phyloP scores from a whole-genome alignment of 176 grass and related monocot genomes.

The Phragmites australis region DNA sequence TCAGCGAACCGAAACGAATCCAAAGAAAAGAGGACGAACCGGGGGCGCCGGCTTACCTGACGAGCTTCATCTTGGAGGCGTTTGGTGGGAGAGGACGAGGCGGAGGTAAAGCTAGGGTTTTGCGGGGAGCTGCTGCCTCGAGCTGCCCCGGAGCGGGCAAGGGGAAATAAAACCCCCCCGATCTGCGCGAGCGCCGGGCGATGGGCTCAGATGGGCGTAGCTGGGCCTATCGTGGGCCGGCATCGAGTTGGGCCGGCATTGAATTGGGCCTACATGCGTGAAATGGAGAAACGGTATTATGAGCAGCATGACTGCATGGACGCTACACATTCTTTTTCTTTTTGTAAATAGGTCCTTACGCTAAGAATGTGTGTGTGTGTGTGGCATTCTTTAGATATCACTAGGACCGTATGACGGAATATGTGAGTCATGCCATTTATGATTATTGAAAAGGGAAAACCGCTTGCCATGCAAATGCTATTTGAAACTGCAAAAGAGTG shows the following conservation, averaged over 20 bases:
- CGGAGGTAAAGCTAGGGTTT: slow-evolving; percentile 56
- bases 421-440: no score
- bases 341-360: no score
- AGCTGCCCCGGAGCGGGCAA: slow-evolving; percentile 30
- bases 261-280: background rate
- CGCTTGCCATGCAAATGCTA: no score
- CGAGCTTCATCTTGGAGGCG: slow-evolving; percentile 78
- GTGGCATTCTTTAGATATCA: no score
- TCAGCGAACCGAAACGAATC: background rate
- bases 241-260: no score
- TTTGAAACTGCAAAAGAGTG: no score
- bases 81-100: background rate
- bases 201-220: slow-evolving; percentile 15
- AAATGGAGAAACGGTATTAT: no score
- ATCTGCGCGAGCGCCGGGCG: background rate
- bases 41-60: slow-evolving; percentile 45
- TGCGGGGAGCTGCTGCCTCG: slow-evolving; percentile 50
- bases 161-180: slow-evolving; percentile 27
- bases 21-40: background rate
- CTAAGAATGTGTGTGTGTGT: no score
- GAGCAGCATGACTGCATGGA: no score
- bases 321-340: no score
- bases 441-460: no score
- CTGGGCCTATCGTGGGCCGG: background rate
- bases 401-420: no score